These are phyloP conservation scores for Echites panduratus DNA, from an alignment of 257 asterid genomes.

Conservation along the genomic window DNA sequence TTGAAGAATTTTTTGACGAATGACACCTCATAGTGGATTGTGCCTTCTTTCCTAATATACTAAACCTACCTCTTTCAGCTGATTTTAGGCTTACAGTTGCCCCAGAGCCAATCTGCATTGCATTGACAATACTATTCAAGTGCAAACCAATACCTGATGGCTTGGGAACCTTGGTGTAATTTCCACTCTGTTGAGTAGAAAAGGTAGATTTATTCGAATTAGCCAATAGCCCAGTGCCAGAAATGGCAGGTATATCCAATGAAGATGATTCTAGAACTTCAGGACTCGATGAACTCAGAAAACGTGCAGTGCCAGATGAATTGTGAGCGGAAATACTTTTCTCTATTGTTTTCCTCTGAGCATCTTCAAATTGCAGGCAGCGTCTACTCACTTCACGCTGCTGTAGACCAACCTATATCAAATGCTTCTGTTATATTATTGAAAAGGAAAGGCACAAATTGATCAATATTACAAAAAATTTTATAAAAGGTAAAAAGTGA, in stretches of 20 bases:
- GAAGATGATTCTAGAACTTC: conserved; percentile 25
- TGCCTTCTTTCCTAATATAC: conserved; percentile 35
- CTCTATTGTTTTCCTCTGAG: conserved; percentile 22
- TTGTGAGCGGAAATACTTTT: conserved; percentile 22
- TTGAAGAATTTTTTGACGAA: conserved; percentile 26
- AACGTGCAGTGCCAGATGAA: conserved; percentile 21
- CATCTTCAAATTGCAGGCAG: conserved; percentile 66
- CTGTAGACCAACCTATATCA: conserved; percentile 40
- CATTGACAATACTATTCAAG: conserved; percentile 55
- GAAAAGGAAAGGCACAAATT: conserved; percentile 11
- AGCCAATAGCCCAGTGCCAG: conserved; percentile 26
- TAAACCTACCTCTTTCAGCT: conserved; percentile 35
- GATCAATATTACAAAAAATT: background rate
- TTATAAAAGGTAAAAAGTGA: background rate
- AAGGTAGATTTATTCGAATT: conserved; percentile 21
- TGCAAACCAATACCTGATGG: conserved; percentile 71
- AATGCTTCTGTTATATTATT: conserved; percentile 19
- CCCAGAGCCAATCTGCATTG: conserved; percentile 42
- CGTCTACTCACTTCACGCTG: conserved; percentile 47
- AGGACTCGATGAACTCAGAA: conserved; percentile 16
- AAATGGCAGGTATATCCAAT: conserved; percentile 26
- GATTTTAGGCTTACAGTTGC: conserved; percentile 37
- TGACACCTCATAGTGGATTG: conserved; percentile 23
- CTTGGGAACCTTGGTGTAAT: conserved; percentile 35
- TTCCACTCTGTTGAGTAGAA: conserved; percentile 30